Base-by-base conservation (phyloP, 2,329 filamentous ascomycete species). In the Blastomyces silverae region DNA sequence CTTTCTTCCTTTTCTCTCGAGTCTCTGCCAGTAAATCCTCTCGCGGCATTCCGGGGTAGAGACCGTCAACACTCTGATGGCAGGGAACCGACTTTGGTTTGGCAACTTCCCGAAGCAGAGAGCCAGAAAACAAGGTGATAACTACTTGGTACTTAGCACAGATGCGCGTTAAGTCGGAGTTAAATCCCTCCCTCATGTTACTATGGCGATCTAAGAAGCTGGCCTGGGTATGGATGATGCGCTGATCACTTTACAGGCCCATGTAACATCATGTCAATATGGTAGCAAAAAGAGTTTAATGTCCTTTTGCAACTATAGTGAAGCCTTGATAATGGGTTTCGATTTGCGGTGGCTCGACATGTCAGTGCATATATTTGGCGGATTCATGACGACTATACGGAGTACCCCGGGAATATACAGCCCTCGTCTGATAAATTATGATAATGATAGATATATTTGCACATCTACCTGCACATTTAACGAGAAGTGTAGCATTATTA, bases 361-460 rank as follows among this genome's bases (percentile, higher is more conserved):
- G n/a, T 11, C 17, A n/a, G 17, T n/a, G 20, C 44, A n/a, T 22
- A 48, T 48, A 0, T 20, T 28, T 37, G 34, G 48, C 48, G 48
- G 11, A 52, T 52, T 52, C 55, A 39, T 39, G 55, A 58, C 55
- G 55, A 52, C 22, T 22, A 52, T 52, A 52, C 48, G 22, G n/a
- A 37, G 34, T 22, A 52, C 37, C 37, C 37, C 1, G 22, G 20
- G 28, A 52, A 28, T 13, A 28, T 25, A 10, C 8, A 10, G 34
- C 8, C 34, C 8, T 37, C 34, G 34, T 7, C 34, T 37, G 34
- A 37, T 37, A 37, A 37, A 37, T 8, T 1, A 39, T 39, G 10
- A 39, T 39, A 13, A 2, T 13, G 10, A 39, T 39, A 39, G 37
- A 39, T 39, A 39, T 39, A 39, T 39, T 39, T 39, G 37, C 37